A percentile compares a stretch with the other conserved stretches of the same genome.
phyloP scores from a whole-genome alignment of 257 asterid genomes.

The Fraxinus cuspidata region DNA sequence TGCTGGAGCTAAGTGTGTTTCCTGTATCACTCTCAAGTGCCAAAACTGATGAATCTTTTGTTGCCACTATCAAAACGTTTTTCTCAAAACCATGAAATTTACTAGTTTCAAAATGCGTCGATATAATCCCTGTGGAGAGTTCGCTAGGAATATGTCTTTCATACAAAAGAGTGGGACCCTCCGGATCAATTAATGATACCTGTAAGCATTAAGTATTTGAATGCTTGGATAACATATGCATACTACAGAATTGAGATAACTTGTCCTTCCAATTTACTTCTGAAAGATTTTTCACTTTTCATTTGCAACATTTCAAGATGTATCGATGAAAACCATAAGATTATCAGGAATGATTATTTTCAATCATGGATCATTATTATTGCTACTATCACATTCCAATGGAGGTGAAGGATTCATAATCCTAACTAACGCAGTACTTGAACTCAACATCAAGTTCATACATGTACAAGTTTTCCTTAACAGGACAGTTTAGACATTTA shows the following conservation, averaged over 20 bases:
- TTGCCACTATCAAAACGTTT: conserved; percentile 65
- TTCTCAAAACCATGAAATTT: conserved; percentile 88
- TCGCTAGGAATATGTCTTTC: conserved; percentile 75
- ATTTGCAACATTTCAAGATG: too few relatives aligned
- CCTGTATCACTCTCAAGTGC: conserved; percentile 84
- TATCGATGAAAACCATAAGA: background rate
- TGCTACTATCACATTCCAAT: background rate
- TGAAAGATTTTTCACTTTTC: background rate
- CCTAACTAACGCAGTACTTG: background rate
- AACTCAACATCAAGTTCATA: background rate
- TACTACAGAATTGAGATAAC: background rate
- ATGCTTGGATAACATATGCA: background rate
- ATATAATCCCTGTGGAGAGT: conserved; percentile 67
- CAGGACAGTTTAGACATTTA: background rate
- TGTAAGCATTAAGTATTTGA: conserved; percentile 31
- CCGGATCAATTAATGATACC: conserved; percentile 68
- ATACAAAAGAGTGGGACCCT: conserved; percentile 61
- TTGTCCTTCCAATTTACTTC: background rate
- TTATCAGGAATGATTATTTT: background rate
- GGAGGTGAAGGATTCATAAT: background rate
- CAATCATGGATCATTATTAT: background rate
- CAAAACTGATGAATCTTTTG: conserved; percentile 80
- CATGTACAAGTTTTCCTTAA: background rate
- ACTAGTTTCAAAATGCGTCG: conserved; percentile 70
- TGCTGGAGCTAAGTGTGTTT: conserved; percentile 54